A percentile compares a stretch with the other conserved stretches of the same genome.
Evolutionary conservation across 2,329 filamentous ascomycete species (phyloP).

Genomic region (Rhynchosporium secalis): DNA sequence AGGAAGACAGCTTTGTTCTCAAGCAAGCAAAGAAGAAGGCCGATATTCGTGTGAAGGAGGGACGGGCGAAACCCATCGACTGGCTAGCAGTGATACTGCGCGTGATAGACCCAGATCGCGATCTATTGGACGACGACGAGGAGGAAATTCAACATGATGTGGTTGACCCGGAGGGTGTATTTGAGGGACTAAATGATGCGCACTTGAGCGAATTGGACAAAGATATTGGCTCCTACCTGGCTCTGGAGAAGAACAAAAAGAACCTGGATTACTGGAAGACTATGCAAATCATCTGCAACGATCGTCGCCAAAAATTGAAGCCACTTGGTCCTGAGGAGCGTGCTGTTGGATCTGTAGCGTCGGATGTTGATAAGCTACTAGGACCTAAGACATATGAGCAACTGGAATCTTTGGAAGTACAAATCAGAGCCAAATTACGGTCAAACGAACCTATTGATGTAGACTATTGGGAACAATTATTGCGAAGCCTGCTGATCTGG

Average conservation of each 20-base stretch:
- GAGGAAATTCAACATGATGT: constrained; percentile 72
- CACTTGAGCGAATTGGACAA: constrained; percentile 76
- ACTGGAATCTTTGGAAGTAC: constrained; percentile 80
- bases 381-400: constrained; percentile 83
- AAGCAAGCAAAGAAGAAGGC: constrained; percentile 98
- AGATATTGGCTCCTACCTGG: constrained; percentile 78
- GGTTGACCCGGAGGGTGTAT: constrained; percentile 76
- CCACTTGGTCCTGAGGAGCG: constrained; percentile 62
- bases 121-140: constrained; percentile 80
- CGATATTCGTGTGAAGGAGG: constrained; percentile 88
- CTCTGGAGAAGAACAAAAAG: constrained; percentile 72
- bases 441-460: constrained; percentile 87
- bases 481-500: constrained; percentile 82
- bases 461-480: constrained; percentile 95
- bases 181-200: constrained; percentile 67
- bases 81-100: constrained; percentile 88
- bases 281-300: constrained; percentile 79
- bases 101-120: constrained; percentile 80
- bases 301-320: constrained; percentile 67
- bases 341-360: constrained; percentile 77
- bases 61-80: constrained; percentile 88
- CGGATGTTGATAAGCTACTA: constrained; percentile 86
- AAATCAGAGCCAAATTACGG: constrained; percentile 82
- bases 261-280: constrained; percentile 94
- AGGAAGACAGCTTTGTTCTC: constrained; percentile 93